Conservation (phyloP, 1,284 basidiomycete genomes). For the Ganoderma meredithae region DNA sequence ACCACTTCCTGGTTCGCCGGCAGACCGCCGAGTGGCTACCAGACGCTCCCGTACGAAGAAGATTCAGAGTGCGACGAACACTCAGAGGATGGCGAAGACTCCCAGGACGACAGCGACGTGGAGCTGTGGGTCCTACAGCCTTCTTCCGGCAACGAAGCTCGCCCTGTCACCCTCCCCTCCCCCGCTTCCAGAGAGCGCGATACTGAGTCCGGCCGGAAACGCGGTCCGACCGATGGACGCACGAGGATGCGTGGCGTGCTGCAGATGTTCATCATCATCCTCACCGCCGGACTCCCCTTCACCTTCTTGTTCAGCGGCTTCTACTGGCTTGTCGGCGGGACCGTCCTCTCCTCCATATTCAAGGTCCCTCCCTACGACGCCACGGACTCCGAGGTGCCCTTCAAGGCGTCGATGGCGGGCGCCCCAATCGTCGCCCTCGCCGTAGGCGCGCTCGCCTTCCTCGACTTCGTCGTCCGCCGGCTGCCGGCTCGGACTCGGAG, state of each 20-base stretch:
- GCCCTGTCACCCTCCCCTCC: not conserved
- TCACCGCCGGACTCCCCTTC: not conserved
- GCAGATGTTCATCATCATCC: not conserved
- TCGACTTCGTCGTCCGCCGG: not conserved
- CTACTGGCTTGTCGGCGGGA: not conserved
- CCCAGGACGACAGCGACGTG: not conserved
- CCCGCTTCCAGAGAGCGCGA: not conserved
- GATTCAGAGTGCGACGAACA: too few relatives aligned
- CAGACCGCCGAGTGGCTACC: not conserved
- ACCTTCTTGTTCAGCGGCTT: not conserved
- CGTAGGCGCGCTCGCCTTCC: not conserved
- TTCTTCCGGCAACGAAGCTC: not conserved
- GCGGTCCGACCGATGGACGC: not conserved
- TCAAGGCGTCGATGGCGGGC: slow-evolving; percentile 2
- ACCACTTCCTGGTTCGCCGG: not conserved
- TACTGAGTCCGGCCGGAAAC: not conserved
- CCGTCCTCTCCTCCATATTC: not conserved
- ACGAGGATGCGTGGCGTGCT: not conserved
- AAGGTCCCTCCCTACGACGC: not conserved
- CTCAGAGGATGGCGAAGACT: not conserved
- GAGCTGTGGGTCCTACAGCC: not conserved
- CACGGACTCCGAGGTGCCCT: not conserved
- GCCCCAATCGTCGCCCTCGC: not conserved
- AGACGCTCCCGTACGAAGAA: not conserved
- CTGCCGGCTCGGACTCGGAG: not conserved